Evolutionary conservation across 2,329 filamentous ascomycete genomes (phyloP).

Genomic region (Cyphellophora attinorum): DNA sequence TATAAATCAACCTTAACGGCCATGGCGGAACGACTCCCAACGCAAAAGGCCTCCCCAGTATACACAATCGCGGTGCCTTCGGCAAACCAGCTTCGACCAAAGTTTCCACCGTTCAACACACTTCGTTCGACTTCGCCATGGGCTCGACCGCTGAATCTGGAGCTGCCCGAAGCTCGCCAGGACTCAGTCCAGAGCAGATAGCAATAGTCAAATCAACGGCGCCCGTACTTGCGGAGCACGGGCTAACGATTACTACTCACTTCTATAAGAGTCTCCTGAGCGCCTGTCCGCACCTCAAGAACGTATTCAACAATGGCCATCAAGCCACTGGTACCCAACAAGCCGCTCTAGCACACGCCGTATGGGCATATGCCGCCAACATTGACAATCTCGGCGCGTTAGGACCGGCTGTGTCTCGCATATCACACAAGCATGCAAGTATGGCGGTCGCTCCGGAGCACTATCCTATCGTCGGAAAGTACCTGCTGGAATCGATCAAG

Average conservation of each 20-base stretch:
- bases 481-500: conserved; percentile 58
- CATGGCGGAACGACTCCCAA: too few relatives aligned
- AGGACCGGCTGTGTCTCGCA: conserved; percentile 50
- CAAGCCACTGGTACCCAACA: conserved; percentile 61
- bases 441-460: conserved; percentile 59
- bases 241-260: conserved; percentile 56
- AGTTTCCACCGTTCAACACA: too few relatives aligned
- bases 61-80: too few relatives aligned
- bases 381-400: conserved; percentile 59
- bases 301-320: conserved; percentile 63
- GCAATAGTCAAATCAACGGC: conserved; percentile 61
- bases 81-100: too few relatives aligned
- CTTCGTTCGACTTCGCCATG: too few relatives aligned
- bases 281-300: conserved; percentile 56
- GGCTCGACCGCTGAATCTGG: too few relatives aligned
- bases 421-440: conserved; percentile 67
- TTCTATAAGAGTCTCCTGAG: conserved; percentile 63
- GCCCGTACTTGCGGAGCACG: conserved; percentile 58
- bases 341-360: conserved; percentile 57
- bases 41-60: too few relatives aligned
- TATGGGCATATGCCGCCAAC: conserved; percentile 62
- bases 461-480: conserved; percentile 61
- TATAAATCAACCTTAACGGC: too few relatives aligned
- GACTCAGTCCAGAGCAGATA: conserved; percentile 51
- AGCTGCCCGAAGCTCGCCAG: too few relatives aligned